Conservation (phyloP, 2,329 filamentous ascomycete species). For the Neocatenulostroma microsporum region DNA sequence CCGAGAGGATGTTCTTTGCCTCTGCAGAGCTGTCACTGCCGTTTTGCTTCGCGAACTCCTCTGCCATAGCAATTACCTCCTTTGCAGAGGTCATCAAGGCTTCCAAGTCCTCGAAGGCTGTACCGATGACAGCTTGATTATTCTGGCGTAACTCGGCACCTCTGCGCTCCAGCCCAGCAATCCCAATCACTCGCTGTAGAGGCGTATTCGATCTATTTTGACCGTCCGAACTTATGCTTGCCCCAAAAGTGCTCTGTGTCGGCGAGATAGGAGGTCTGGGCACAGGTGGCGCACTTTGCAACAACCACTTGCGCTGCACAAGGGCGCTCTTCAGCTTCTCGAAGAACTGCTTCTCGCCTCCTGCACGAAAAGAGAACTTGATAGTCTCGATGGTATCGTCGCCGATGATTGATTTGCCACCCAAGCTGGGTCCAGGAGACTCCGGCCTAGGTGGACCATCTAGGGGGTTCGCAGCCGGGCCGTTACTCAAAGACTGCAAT, state of each 20-base stretch:
- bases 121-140: slow-evolving; percentile 87
- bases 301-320: slow-evolving; percentile 89
- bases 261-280: slow-evolving; percentile 51
- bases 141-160: slow-evolving; percentile 80
- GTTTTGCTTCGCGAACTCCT: slow-evolving; percentile 66
- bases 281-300: slow-evolving; percentile 80
- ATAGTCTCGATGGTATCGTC: slow-evolving; percentile 64
- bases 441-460: slow-evolving; percentile 47
- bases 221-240: slow-evolving; percentile 46
- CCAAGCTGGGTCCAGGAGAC: slow-evolving; percentile 68
- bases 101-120: slow-evolving; percentile 90
- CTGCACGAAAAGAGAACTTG: slow-evolving; percentile 84
- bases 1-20: slow-evolving; percentile 65
- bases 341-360: slow-evolving; percentile 83
- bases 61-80: slow-evolving; percentile 86
- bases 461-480: slow-evolving; percentile 29
- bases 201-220: slow-evolving; percentile 17
- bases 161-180: slow-evolving; percentile 83
- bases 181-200: slow-evolving; percentile 63
- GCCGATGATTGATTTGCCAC: slow-evolving; percentile 36
- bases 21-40: slow-evolving; percentile 48
- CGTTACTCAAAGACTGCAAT: too few species aligned
- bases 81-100: slow-evolving; percentile 96
- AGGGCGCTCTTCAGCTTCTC: slow-evolving; percentile 82
- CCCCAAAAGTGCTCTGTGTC: slow-evolving; percentile 23